A percentile compares a stretch with the other conserved stretches of the same genome.
Conservation (phyloP, 331 rosid species). For the Acacia pycnantha region DNA sequence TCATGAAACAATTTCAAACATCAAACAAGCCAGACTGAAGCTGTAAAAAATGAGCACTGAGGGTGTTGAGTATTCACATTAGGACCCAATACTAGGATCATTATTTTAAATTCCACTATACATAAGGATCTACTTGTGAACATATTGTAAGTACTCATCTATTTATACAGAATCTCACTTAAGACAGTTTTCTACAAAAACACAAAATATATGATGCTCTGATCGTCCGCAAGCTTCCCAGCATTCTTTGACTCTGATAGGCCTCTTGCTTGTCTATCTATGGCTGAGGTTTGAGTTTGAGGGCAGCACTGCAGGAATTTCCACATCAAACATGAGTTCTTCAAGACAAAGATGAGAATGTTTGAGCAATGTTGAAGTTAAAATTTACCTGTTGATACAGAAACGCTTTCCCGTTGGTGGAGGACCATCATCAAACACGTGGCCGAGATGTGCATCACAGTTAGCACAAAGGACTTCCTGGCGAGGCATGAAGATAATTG, state of each 20-base stretch:
- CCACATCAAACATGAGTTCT: conserved; percentile 24
- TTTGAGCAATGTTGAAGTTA: background rate
- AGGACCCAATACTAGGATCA: background rate
- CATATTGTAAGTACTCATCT: background rate
- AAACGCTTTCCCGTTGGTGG: conserved; percentile 87
- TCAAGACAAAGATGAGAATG: background rate
- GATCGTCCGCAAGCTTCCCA: background rate
- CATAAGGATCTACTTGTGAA: background rate
- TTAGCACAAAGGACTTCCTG: conserved; percentile 79
- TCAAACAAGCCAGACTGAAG: background rate
- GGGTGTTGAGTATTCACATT: background rate
- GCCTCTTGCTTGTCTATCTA: conserved; percentile 23
- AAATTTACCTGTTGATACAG: conserved; percentile 78
- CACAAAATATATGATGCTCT: background rate
- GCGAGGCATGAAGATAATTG: conserved; percentile 90
- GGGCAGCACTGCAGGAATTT: conserved; percentile 63
- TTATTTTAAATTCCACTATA: background rate
- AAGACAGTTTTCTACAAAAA: conserved; percentile 3
- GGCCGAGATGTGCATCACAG: conserved; percentile 97
- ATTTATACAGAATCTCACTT: background rate
- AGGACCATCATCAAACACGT: conserved; percentile 94
- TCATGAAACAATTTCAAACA: background rate
- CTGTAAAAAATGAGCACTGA: background rate
- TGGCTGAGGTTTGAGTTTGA: conserved; percentile 63
- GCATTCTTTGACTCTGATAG: background rate